phyloP scores from a whole-genome alignment of 2,329 filamentous ascomycete genomes.

The Cladobotryum mycophilum region DNA sequence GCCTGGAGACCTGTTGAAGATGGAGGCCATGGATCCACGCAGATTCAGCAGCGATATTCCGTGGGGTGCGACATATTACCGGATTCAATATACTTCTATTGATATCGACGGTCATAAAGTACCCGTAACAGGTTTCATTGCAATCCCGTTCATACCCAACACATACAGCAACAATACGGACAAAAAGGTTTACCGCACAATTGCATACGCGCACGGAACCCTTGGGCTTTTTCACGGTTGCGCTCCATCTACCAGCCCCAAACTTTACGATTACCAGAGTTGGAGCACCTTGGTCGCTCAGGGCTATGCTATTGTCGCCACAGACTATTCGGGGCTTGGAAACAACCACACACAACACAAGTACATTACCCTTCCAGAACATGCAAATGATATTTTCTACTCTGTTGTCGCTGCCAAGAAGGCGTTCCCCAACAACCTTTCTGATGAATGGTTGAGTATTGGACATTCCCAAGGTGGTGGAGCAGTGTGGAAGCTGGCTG shows the following conservation, averaged over 20 bases:
- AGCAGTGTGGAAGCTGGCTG: constrained; percentile 16
- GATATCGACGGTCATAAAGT: constrained; percentile 10
- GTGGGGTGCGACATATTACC: constrained; percentile 11
- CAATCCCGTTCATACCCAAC: constrained; percentile 6
- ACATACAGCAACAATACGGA: not conserved
- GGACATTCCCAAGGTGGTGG: constrained; percentile 18
- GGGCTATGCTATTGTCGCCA: constrained; percentile 16
- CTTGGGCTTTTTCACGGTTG: constrained; percentile 9
- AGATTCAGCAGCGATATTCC: constrained; percentile 1
- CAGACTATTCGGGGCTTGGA: constrained; percentile 19
- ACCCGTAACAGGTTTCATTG: constrained; percentile 12
- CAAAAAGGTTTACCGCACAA: not conserved
- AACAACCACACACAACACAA: constrained; percentile 17
- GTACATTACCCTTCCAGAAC: constrained; percentile 11
- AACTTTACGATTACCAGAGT: constrained; percentile 9
- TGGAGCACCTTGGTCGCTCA: constrained; percentile 8
- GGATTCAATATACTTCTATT: constrained; percentile 16
- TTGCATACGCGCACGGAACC: constrained; percentile 13
- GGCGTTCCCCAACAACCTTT: constrained; percentile 3
- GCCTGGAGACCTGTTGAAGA: constrained; percentile 15
- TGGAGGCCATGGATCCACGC: constrained; percentile 11
- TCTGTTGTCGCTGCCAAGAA: constrained; percentile 8
- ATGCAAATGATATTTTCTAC: constrained; percentile 14
- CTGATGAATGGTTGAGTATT: constrained; percentile 11
- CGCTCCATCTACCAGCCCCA: constrained; percentile 9